Conservation (phyloP, 257 asterid species). For the Ehretia macrophylla region DNA sequence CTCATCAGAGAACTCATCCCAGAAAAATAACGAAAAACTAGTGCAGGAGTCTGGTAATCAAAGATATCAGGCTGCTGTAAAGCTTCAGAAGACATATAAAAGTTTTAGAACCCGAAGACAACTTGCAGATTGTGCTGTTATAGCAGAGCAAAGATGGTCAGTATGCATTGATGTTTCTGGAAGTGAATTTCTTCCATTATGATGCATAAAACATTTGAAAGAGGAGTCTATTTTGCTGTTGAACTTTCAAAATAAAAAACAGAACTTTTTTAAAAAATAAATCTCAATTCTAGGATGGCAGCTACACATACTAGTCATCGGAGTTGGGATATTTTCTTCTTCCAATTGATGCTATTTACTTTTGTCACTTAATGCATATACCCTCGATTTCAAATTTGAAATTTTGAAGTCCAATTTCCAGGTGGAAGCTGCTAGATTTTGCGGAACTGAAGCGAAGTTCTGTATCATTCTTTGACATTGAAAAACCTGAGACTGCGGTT, state of each 20-base stretch:
- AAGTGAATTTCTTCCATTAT: background rate
- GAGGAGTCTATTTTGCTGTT: too few species aligned
- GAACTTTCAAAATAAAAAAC: too few species aligned
- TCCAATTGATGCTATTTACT: background rate
- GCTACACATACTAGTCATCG: too few species aligned
- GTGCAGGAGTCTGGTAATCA: constrained; percentile 10
- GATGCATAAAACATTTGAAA: background rate
- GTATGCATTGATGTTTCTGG: background rate
- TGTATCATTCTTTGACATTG: constrained; percentile 65
- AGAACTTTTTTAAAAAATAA: too few species aligned
- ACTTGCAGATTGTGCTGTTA: constrained; percentile 84
- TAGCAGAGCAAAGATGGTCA: constrained; percentile 84
- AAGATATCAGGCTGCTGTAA: constrained; percentile 59
- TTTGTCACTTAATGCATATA: background rate
- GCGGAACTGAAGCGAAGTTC: constrained; percentile 75
- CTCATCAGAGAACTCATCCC: background rate
- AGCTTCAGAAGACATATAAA: constrained; percentile 77
- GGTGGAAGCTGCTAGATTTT: constrained; percentile 90
- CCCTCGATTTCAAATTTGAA: background rate
- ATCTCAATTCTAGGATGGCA: too few species aligned
- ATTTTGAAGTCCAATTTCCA: constrained; percentile 22
- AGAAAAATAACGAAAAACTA: background rate
- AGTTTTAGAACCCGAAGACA: constrained; percentile 80
- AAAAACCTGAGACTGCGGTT: constrained; percentile 65
- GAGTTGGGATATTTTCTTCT: too few species aligned